A percentile compares a stretch with the other conserved stretches of the same genome.
Conservation (phyloP, 768 basidiomycete species). For the Astraeus odoratus region DNA sequence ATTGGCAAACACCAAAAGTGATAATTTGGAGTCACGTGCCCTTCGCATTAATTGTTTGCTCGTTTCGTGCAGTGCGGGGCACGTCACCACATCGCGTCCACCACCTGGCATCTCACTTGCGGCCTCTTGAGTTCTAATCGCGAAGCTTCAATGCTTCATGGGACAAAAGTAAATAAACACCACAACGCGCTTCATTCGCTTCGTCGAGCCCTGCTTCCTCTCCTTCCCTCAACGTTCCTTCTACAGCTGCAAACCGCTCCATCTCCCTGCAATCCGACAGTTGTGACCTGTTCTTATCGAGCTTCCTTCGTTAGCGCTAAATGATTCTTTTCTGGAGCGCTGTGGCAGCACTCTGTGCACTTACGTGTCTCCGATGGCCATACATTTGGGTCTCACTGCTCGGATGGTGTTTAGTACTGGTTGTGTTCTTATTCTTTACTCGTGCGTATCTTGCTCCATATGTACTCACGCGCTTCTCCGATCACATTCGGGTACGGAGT, state of each 20-base stretch:
- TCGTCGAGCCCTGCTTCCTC: not conserved
- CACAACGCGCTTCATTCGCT: not conserved
- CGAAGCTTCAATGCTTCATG: not conserved
- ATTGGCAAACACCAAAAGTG: too few relatives aligned
- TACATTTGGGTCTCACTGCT: slow-evolving; percentile 36
- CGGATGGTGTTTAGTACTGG: slow-evolving; percentile 44
- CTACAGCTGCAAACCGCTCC: not conserved
- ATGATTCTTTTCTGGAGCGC: slow-evolving; percentile 7
- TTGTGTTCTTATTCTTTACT: slow-evolving; percentile 50
- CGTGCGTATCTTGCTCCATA: slow-evolving; percentile 65
- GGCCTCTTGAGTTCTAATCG: too few relatives aligned
- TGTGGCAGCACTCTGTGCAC: slow-evolving; percentile 7
- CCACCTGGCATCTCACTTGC: too few relatives aligned
- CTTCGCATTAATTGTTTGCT: too few relatives aligned
- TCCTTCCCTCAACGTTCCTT: not conserved
- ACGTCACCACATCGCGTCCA: too few relatives aligned
- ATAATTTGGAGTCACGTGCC: too few relatives aligned
- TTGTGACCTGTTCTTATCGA: not conserved
- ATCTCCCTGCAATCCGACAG: not conserved
- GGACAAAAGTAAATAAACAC: not conserved
- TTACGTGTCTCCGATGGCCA: slow-evolving; percentile 16
- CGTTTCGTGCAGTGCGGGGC: too few relatives aligned
- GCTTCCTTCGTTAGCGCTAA: not conserved
- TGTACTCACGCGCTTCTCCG: slow-evolving; percentile 51
- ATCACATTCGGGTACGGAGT: slow-evolving; percentile 59